Base-by-base conservation (phyloP, 2,329 filamentous ascomycete genomes). In the Myriosclerotinia duriaeana region DNA sequence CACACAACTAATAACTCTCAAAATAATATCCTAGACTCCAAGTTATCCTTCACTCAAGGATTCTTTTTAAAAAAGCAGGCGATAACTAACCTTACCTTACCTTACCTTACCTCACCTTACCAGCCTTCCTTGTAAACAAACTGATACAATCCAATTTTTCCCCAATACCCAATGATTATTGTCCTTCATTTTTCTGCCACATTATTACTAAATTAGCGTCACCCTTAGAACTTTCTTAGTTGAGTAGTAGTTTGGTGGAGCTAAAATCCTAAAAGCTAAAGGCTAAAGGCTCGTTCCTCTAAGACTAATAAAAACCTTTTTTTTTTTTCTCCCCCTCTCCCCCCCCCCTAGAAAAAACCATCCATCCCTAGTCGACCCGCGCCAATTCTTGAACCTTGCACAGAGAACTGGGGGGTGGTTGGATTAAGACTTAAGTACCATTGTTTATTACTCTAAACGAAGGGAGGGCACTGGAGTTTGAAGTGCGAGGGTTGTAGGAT, bases 321-420 rank as follows among this genome's bases (percentile, higher is more conserved):
- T n/a, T n/a, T n/a, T n/a, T n/a, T n/a, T n/a, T n/a, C n/a, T n/a
- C n/a, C n/a, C n/a, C n/a, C n/a, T n/a, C n/a, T n/a, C n/a, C n/a
- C n/a, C n/a, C n/a, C n/a, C n/a, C n/a, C n/a, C n/a, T n/a, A n/a
- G n/a, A n/a, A n/a, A n/a, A n/a, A n/a, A n/a, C n/a, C 38, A 8
- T 40, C 7, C 38, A 8, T 40, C 7, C 38, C 38, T 40, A 40
- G 38, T 40, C 9, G 8, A 12, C 3, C 26, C 22, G 52, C 42
- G 62, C 53, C 62, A 64, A 64, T 40, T 20, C 40, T 40, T 34
- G 30, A 34, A 17, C 53, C 62, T 34, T n/a, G 62, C 44, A 58
- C 53, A 58, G n/a, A 26, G 40, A 52, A 65, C 53, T 38, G 30
- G 62, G 53, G 53, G 44, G 26, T 26, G 40, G 62, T 65, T 65